These are phyloP conservation scores for Fusarium nodosum DNA, from an alignment of 2,329 filamentous ascomycete genomes.

Conservation along the genomic window DNA sequence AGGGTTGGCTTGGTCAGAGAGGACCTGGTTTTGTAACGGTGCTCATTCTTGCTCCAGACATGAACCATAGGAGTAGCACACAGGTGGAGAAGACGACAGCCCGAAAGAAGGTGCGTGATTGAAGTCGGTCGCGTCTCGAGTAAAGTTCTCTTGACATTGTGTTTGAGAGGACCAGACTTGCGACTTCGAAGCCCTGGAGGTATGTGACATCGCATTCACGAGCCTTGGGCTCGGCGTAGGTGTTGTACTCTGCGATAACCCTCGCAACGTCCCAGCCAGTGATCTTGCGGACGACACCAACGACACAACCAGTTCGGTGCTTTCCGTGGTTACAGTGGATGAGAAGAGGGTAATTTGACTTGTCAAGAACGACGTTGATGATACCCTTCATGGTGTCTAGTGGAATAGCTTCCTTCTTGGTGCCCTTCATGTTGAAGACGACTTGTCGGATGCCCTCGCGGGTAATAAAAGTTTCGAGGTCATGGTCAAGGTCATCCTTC, in stretches of 20 bases:
- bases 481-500: slow-evolving; percentile 68
- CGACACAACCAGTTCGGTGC: slow-evolving; percentile 92
- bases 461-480: slow-evolving; percentile 72
- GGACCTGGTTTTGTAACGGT: slow-evolving; percentile 28
- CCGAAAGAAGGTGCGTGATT: slow-evolving; percentile 58
- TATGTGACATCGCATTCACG: slow-evolving; percentile 73
- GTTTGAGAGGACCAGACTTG: slow-evolving; percentile 51
- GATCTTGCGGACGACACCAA: slow-evolving; percentile 81
- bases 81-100: slow-evolving; percentile 59
- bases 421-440: slow-evolving; percentile 85
- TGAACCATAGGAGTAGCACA: slow-evolving; percentile 60
- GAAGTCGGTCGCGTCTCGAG: slow-evolving; percentile 42
- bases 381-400: slow-evolving; percentile 77
- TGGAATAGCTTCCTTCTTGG: slow-evolving; percentile 83
- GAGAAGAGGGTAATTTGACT: slow-evolving; percentile 81
- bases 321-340: slow-evolving; percentile 96
- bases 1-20: slow-evolving; percentile 16
- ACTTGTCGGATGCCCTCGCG: slow-evolving; percentile 77
- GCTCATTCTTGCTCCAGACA: slow-evolving; percentile 55
- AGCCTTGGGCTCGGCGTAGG: slow-evolving; percentile 72
- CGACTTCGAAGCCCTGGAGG: slow-evolving; percentile 64
- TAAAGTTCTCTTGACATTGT: slow-evolving; percentile 13
- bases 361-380: slow-evolving; percentile 78
- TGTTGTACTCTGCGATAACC: slow-evolving; percentile 80
- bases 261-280: slow-evolving; percentile 73